A percentile compares a stretch with the other conserved stretches of the same genome.
phyloP scores from a whole-genome alignment of 306 rosid genomes.

The Cicer arietinum region DNA sequence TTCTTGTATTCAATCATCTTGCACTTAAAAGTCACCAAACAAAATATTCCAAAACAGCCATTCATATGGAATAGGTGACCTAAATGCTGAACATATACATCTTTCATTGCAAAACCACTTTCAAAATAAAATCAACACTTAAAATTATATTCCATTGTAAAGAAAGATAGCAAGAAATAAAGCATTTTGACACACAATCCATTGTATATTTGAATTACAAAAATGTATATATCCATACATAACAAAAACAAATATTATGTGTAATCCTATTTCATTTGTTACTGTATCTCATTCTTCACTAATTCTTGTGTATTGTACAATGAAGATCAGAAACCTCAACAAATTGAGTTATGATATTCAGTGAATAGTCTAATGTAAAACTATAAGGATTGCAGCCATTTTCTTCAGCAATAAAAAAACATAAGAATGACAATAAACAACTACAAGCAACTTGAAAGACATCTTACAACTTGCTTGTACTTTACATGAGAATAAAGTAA shows the following conservation, averaged over 20 bases:
- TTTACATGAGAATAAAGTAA: neutral
- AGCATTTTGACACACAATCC: constrained; percentile 46
- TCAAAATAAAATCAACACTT: constrained; percentile 15
- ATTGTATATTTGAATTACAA: constrained; percentile 44
- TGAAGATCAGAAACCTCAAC: too few relatives aligned
- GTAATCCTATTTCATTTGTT: constrained; percentile 57
- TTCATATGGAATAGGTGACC: neutral
- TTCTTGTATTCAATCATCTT: neutral
- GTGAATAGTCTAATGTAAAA: constrained; percentile 48
- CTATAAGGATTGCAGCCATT: constrained; percentile 49
- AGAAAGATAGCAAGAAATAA: constrained; percentile 38
- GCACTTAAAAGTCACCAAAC: neutral
- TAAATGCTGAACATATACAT: constrained; percentile 11
- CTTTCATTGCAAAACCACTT: constrained; percentile 38
- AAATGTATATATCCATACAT: constrained; percentile 43
- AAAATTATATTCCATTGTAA: constrained; percentile 23
- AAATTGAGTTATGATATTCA: constrained; percentile 51
- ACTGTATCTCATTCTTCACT: constrained; percentile 51
- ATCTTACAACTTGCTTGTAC: neutral
- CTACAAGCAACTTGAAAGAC: constrained; percentile 13
- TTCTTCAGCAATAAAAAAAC: constrained; percentile 36
- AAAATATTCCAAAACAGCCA: constrained; percentile 4
- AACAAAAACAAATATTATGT: constrained; percentile 47
- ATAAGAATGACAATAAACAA: constrained; percentile 41
- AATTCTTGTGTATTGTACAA: too few relatives aligned